Evolutionary conservation across 495 filamentous ascomycete genomes (phyloP), one percentile per base, ranked within the genome.

Genomic region (Penicillium fimorum): DNA sequence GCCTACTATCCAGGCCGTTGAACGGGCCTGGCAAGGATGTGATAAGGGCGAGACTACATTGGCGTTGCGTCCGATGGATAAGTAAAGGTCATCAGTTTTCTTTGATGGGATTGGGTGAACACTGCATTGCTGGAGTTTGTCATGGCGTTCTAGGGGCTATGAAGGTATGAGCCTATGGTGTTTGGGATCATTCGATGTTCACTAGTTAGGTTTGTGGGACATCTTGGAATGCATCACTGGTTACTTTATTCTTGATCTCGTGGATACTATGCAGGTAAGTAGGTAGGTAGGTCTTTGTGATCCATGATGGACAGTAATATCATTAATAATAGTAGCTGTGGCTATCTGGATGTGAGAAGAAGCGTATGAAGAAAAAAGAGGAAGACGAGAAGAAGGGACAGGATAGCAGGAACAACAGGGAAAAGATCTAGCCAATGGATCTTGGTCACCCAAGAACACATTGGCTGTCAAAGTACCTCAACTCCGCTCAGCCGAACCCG

Each of bases 1-100:
- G 70, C 46, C 43, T 1, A 56, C 43, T 22, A 65, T 77, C 0
- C 53, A 63, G 20, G 45, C 53, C 0, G 65, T 78, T 38, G 70
- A 59, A 46, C 53, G 59, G 47, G 47, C 66, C 3, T 78, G 76
- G 76, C 59, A 65, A 43, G 69, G 69, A 0, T 30, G 18, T 0
- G 40, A 25, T 13, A 33, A 52, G 4, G 24, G 3, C 10, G n/a
- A 45, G 17, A 48, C 12, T 15, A 22, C 41, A 47, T 35, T 59
- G 15, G 37, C 44, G 3, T 29, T 49, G 25, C 46, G 29, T 30
- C 35, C 24, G 13, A 46, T 32, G 17, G 17, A 42, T 0, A 9
- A 33, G 7, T 48, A 5, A 48, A 15, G 30, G 29, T 13, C 22
- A 22, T 33, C 13, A 4, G 27, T 51, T 41, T 9, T 13, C 22